phyloP scores from a whole-genome alignment of 768 basidiomycete species.

The Tulasnella calospora region DNA sequence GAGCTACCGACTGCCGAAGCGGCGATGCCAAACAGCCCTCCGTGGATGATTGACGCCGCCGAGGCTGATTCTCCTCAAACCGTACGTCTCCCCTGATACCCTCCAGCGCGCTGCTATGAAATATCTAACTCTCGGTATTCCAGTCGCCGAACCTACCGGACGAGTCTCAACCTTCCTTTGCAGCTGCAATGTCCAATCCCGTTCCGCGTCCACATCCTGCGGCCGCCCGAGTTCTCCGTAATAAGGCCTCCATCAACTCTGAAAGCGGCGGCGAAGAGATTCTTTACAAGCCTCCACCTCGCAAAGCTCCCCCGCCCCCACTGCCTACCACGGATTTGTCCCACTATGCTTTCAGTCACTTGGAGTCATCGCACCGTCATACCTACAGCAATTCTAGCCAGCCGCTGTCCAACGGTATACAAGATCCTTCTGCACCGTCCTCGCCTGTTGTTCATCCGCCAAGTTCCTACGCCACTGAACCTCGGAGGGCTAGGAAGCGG shows the following conservation, averaged over 20 bases:
- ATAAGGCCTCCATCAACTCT: slow-evolving; percentile 60
- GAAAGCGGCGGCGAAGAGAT: slow-evolving; percentile 91
- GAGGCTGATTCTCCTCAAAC: background rate
- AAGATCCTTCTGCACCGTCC: background rate
- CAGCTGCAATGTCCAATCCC: slow-evolving; percentile 9
- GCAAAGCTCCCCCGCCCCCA: slow-evolving; percentile 17
- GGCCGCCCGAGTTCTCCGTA: slow-evolving; percentile 12
- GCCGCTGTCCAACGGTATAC: background rate
- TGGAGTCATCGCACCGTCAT: slow-evolving; percentile 1
- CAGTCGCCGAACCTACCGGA: background rate
- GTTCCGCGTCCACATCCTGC: background rate
- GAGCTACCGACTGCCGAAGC: slow-evolving; percentile 89
- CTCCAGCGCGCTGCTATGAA: background rate
- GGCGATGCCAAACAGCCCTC: slow-evolving; percentile 34
- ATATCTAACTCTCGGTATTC: background rate
- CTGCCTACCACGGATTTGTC: slow-evolving; percentile 14
- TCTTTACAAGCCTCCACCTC: slow-evolving; percentile 46
- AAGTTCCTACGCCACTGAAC: slow-evolving; percentile 27
- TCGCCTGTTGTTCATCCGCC: background rate
- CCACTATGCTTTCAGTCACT: background rate
- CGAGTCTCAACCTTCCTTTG: slow-evolving; percentile 3
- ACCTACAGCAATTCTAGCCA: slow-evolving; percentile 3
- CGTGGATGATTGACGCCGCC: background rate
- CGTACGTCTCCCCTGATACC: background rate
- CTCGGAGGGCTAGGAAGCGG: slow-evolving; percentile 63